These are phyloP conservation scores for Vicia faba DNA, from an alignment of 306 rosid genomes.

Conservation along the genomic window DNA sequence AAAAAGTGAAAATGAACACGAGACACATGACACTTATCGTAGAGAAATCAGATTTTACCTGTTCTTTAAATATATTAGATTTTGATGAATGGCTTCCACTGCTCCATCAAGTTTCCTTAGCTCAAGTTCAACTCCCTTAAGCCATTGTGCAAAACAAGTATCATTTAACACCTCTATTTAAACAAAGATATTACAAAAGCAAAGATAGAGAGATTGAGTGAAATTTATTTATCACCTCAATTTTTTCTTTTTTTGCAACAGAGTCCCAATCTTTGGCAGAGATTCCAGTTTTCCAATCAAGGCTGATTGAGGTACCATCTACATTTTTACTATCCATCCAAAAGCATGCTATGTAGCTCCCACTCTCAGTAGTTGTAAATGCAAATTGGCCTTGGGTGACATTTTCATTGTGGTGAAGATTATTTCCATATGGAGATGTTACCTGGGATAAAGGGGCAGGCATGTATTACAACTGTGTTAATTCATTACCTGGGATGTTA, in stretches of 20 bases:
- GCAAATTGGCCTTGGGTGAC: conserved; percentile 71
- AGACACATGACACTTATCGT: neutral
- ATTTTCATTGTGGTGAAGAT: conserved; percentile 57
- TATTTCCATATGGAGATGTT: conserved; percentile 65
- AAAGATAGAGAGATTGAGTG: neutral
- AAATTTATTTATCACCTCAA: conserved; percentile 43
- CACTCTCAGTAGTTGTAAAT: conserved; percentile 54
- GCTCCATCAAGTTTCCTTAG: conserved; percentile 59
- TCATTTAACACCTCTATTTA: neutral
- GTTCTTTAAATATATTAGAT: conserved; percentile 48
- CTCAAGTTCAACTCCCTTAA: conserved; percentile 67
- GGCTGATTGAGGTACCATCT: conserved; percentile 39
- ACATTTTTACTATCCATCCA: conserved; percentile 44
- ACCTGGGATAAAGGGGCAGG: conserved; percentile 35
- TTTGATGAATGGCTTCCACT: conserved; percentile 57
- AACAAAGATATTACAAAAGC: conserved; percentile 15
- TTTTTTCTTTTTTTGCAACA: conserved; percentile 57
- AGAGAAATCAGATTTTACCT: conserved; percentile 40
- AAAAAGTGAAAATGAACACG: conserved; percentile 24
- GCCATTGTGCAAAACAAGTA: conserved; percentile 22
- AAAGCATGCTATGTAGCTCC: conserved; percentile 58
- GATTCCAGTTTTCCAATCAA: conserved; percentile 67
- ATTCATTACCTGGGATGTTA: neutral
- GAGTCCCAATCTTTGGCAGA: conserved; percentile 59
- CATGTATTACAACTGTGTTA: neutral